Evolutionary conservation across 1,284 basidiomycete species (phyloP).

Genomic region (Cystobasidium slooffiae): DNA sequence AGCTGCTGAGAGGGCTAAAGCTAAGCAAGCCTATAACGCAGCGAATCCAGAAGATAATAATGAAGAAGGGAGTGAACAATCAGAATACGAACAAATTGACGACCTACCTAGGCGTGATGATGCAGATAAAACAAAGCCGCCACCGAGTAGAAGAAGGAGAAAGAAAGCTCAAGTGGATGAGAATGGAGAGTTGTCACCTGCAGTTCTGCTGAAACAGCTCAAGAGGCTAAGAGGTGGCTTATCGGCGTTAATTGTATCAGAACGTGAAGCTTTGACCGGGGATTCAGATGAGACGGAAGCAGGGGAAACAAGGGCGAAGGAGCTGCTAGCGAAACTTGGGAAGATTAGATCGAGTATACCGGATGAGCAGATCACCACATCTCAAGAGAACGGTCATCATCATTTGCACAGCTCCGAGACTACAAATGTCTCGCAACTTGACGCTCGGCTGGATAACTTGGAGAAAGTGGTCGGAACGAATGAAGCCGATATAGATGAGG

Average conservation of each 20-base stretch:
- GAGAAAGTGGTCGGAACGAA: constrained; percentile 72
- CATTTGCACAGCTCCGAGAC: neutral
- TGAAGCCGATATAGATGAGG: constrained; percentile 53
- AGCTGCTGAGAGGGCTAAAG: constrained; percentile 28
- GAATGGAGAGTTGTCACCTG: constrained; percentile 46
- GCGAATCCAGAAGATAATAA: constrained; percentile 3
- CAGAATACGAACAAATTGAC: constrained; percentile 47
- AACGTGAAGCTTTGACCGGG: constrained; percentile 1
- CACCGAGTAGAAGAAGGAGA: constrained; percentile 41
- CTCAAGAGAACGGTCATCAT: neutral
- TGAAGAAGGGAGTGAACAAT: constrained; percentile 46
- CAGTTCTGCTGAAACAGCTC: constrained; percentile 50
- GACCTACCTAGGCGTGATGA: constrained; percentile 52
- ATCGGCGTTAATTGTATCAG: constrained; percentile 1
- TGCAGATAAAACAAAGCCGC: constrained; percentile 42
- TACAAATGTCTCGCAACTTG: constrained; percentile 59
- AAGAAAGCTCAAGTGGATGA: constrained; percentile 31
- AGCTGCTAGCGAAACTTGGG: neutral
- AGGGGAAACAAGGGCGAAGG: neutral
- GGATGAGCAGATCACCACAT: neutral
- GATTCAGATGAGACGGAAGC: constrained; percentile 26
- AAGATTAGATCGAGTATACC: constrained; percentile 26
- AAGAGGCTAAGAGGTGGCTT: constrained; percentile 48
- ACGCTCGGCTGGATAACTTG: constrained; percentile 75
- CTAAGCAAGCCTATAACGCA: neutral